Percentiles rank a stretch among this genome's conserved stretches.
Evolutionary conservation across 495 filamentous ascomycete genomes (phyloP).

Genomic region (Podospora fimiseda): DNA sequence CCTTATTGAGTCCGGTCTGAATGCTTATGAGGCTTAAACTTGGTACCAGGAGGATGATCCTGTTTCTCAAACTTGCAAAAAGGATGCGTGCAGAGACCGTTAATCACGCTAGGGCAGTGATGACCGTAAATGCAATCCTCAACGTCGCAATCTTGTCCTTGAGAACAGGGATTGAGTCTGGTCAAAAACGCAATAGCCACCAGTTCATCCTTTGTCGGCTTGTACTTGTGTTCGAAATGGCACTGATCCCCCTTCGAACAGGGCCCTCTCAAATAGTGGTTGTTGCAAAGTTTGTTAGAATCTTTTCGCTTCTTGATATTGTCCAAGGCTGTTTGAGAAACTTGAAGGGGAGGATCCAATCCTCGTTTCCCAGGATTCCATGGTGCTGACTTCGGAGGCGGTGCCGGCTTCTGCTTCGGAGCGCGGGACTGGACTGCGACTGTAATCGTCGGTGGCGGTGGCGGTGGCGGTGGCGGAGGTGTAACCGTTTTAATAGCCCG

Average conservation of each 20-base stretch:
- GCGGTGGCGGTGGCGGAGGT: constrained; percentile 36
- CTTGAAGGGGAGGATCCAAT: constrained; percentile 42
- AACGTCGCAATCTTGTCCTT: constrained; percentile 66
- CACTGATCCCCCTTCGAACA: constrained; percentile 68
- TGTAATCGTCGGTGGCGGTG: constrained; percentile 31
- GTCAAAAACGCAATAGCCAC: constrained; percentile 63
- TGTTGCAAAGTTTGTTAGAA: constrained; percentile 76
- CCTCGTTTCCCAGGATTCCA: constrained; percentile 49
- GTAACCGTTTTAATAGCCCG: constrained; percentile 25
- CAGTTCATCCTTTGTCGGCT: constrained; percentile 59
- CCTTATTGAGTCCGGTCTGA: too few species aligned
- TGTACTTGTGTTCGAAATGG: constrained; percentile 69
- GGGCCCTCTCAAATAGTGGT: constrained; percentile 69
- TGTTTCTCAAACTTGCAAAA: constrained; percentile 42
- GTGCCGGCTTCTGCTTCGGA: constrained; percentile 9
- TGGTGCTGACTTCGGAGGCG: constrained; percentile 13
- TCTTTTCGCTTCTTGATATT: constrained; percentile 68
- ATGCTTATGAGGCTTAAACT: constrained; percentile 30
- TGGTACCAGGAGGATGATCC: constrained; percentile 46
- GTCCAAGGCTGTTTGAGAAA: constrained; percentile 59
- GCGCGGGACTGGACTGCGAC: constrained; percentile 26
- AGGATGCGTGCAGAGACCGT: constrained; percentile 37
- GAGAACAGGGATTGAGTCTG: constrained; percentile 71
- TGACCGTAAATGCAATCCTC: constrained; percentile 83
- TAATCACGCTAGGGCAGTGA: constrained; percentile 39